A percentile compares a stretch with the other conserved stretches of the same genome.
Evolutionary conservation across 2,329 filamentous ascomycete genomes (phyloP).

Genomic region (Pseudogymnoascus sp.): DNA sequence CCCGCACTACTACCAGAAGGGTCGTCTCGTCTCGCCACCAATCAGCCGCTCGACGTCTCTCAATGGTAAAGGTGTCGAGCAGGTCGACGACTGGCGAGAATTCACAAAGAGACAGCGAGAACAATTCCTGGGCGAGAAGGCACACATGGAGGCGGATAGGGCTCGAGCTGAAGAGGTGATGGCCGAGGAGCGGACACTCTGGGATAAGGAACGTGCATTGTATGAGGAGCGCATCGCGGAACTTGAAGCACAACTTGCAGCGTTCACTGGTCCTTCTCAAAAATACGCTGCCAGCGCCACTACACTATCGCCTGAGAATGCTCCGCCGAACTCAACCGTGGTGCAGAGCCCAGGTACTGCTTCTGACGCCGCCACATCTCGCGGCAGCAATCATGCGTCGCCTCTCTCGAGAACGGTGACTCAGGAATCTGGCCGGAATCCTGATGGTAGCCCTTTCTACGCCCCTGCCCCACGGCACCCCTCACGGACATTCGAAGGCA

Average conservation of each 20-base stretch:
- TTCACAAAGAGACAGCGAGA: slow-evolving; percentile 26
- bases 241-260: slow-evolving; percentile 21
- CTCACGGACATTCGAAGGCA: slow-evolving; percentile 23
- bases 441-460: slow-evolving; percentile 29
- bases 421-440: slow-evolving; percentile 29
- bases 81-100: slow-evolving; percentile 26
- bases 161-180: slow-evolving; percentile 26
- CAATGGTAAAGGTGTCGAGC: slow-evolving; percentile 8
- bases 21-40: background rate
- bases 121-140: slow-evolving; percentile 27
- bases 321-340: background rate
- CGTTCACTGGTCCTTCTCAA: slow-evolving; percentile 7
- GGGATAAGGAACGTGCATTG: slow-evolving; percentile 26
- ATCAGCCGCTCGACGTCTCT: slow-evolving; percentile 6
- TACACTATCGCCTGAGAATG: background rate
- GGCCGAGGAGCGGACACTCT: slow-evolving; percentile 28
- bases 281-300: background rate
- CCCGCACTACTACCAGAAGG: slow-evolving; percentile 7
- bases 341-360: background rate
- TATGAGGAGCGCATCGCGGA: slow-evolving; percentile 24
- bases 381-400: background rate
- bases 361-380: background rate
- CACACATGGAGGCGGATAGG: slow-evolving; percentile 27
- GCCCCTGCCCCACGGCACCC: slow-evolving; percentile 28
- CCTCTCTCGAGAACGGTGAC: slow-evolving; percentile 17